Conservation (phyloP, 192 early-diverging fungal species). For the Coemansia reversa region DNA sequence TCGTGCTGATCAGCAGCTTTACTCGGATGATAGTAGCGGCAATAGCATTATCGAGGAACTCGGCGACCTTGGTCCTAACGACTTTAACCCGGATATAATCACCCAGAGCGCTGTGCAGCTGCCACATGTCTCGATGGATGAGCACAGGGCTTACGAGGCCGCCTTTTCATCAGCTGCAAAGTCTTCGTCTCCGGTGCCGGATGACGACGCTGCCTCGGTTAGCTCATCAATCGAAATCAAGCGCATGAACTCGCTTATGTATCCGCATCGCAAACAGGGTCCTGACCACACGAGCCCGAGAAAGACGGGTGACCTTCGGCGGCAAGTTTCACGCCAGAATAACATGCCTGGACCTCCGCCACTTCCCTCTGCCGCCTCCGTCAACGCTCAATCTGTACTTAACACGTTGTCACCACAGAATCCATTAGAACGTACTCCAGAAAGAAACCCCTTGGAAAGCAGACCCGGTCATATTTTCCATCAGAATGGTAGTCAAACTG, state of each 20-base stretch:
- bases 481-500: background rate
- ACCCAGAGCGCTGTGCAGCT: constrained; percentile 7
- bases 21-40: constrained; percentile 37
- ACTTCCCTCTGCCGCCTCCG: background rate
- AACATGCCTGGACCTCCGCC: background rate
- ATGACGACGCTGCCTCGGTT: constrained; percentile 7
- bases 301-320: constrained; percentile 10
- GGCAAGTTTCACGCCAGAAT: constrained; percentile 21
- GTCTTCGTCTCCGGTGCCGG: background rate
- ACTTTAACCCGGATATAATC: constrained; percentile 20
- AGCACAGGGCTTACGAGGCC: background rate
- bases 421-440: background rate
- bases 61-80: constrained; percentile 27
- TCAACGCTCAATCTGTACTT: background rate
- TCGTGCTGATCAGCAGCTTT: constrained; percentile 30
- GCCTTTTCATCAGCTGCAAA: background rate
- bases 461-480: background rate
- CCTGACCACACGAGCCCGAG: too few relatives aligned
- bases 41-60: constrained; percentile 41
- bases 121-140: background rate
- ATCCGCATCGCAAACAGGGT: constrained; percentile 11
- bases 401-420: background rate
- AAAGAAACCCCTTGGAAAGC: background rate
- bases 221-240: constrained; percentile 20
- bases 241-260: constrained; percentile 30